These are phyloP conservation scores for Kurtzmaniella natalensis DNA, from an alignment of 1,139 yeast genomes.

Conservation along the genomic window DNA sequence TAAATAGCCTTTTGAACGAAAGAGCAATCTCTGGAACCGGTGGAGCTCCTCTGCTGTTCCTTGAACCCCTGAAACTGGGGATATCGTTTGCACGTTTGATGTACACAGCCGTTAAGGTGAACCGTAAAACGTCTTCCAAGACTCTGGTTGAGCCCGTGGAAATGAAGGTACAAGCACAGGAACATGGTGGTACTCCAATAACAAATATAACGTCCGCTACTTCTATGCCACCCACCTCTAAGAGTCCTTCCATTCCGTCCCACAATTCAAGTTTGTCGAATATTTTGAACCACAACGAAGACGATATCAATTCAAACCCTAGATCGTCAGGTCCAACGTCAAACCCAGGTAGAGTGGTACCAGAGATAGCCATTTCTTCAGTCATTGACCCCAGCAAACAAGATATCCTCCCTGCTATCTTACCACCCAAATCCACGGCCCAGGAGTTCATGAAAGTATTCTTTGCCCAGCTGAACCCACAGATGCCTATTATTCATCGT, in stretches of 20 bases:
- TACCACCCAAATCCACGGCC: conserved; percentile 74
- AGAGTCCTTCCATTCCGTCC: conserved; percentile 5
- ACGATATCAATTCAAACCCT: not conserved
- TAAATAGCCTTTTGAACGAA: conserved; percentile 4
- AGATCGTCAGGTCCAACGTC: too few relatives aligned
- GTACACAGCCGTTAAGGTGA: conserved; percentile 69
- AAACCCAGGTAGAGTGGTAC: not conserved
- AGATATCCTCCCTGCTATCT: conserved; percentile 38
- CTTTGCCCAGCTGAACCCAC: conserved; percentile 79
- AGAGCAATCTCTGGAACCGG: conserved; percentile 6
- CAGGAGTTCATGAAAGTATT: conserved; percentile 60
- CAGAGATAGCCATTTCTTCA: conserved; percentile 1
- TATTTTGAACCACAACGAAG: conserved; percentile 1
- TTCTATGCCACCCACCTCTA: too few relatives aligned
- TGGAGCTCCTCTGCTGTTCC: conserved; percentile 7
- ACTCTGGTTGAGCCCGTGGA: not conserved
- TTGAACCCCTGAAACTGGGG: conserved; percentile 4
- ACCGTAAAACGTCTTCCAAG: conserved; percentile 19
- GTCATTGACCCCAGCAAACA: conserved; percentile 8
- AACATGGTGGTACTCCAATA: conserved; percentile 6
- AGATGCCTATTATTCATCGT: conserved; percentile 76
- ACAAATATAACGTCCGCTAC: too few relatives aligned
- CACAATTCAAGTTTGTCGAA: not conserved
- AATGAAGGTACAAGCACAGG: too few relatives aligned
- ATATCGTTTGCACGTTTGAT: conserved; percentile 72